These are phyloP conservation scores for Rhizophagus clarus DNA, from an alignment of 192 early-diverging fungal genomes.

Conservation along the genomic window DNA sequence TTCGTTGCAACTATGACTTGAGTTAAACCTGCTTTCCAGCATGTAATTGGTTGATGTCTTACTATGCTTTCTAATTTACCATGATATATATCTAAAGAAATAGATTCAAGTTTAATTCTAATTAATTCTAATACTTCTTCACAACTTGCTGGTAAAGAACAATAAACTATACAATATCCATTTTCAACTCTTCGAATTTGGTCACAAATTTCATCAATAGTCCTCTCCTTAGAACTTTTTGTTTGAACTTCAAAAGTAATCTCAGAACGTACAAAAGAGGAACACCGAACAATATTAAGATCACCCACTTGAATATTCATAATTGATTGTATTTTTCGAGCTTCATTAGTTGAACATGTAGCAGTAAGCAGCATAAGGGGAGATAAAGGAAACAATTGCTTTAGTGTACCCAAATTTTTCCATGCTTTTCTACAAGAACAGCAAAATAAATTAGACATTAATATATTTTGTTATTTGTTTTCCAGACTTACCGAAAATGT, in stretches of 20 bases:
- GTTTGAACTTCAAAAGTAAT: no score
- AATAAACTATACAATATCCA: not conserved
- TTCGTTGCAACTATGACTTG: slow-evolving; percentile 79
- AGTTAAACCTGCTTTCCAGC: slow-evolving; percentile 61
- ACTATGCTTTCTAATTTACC: not conserved
- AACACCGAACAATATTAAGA: no score
- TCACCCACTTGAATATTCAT: no score
- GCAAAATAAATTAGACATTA: no score
- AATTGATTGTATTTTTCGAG: no score
- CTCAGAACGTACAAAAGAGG: no score
- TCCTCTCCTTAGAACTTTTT: no score
- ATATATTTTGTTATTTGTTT: not conserved
- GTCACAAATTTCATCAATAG: no score
- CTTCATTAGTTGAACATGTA: no score
- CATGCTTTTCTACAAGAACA: not conserved
- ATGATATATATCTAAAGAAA: not conserved
- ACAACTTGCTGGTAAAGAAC: not conserved
- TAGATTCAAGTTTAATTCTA: not conserved
- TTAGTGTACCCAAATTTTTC: not conserved
- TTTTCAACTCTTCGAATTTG: no score
- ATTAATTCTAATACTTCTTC: not conserved
- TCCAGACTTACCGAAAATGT: not conserved
- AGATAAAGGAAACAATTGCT: no score
- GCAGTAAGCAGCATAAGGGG: no score
- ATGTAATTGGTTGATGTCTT: not conserved